Evolutionary conservation across 148 eudicot genomes (phyloP).

Genomic region (Heliamphora exappendiculata): DNA sequence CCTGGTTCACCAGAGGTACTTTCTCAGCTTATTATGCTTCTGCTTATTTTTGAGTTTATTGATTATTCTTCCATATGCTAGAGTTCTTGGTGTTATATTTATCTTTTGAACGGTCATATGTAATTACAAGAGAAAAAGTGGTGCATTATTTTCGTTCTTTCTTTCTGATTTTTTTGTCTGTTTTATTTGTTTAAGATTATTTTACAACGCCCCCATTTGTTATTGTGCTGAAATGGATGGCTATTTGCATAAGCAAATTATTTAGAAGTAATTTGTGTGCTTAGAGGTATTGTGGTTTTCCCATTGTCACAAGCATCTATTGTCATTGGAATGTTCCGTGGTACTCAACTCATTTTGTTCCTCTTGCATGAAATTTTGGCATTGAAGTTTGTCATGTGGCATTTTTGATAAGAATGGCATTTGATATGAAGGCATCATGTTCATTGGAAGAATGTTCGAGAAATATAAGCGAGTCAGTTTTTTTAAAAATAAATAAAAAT

Average conservation of each 20-base stretch:
- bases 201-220: neutral
- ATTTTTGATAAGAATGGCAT: neutral
- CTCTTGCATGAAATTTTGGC: neutral
- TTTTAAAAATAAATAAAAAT: too few species aligned
- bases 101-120: neutral
- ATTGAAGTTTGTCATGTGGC: neutral
- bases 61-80: neutral
- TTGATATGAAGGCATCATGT: neutral
- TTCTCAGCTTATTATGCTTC: neutral
- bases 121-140: neutral
- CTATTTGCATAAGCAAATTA: neutral
- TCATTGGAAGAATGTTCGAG: neutral
- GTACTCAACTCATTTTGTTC: neutral
- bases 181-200: neutral
- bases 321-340: neutral
- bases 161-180: neutral
- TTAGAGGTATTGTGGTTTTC: neutral
- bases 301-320: neutral
- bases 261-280: neutral
- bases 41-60: neutral
- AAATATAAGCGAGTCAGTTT: neutral
- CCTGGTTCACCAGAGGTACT: slow-evolving; percentile 88
- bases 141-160: neutral
- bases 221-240: neutral
- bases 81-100: neutral